Base-by-base conservation (phyloP, 768 basidiomycete species). In the Amanita muscaria region DNA sequence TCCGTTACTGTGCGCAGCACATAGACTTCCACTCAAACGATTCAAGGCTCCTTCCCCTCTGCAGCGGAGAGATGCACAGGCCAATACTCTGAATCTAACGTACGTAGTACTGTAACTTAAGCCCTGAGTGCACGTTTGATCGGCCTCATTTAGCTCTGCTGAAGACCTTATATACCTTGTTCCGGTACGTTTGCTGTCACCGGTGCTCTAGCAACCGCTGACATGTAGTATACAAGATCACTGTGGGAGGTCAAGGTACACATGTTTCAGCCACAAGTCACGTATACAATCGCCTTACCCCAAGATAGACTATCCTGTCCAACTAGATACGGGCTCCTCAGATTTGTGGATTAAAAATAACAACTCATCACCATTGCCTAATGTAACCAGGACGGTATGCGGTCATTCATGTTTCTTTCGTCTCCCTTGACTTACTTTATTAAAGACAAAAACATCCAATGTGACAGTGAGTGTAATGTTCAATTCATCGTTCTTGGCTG, bases 261-360 rank as follows among this genome's bases (percentile, higher is more conserved):
- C n/a, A n/a, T n/a, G 75, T 63, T 16, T n/a, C 32, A 18, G 27
- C 8, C 14, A 43, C 25, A 23, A 11, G 25, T 22, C 6, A n/a
- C 23, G 14, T 19, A n/a, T 27, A 14, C 37, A 16, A 21, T 14
- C 40, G 22, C 33, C 51, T 22, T 33, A 42, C 24, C 44, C 50
- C 49, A 12, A 21, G 36, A 1, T 50, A 89, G 87, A 69, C 12
- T 86, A 82, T 59, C 64, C 72, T 39, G 75, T 88, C 11, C 88
- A 91, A 59, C 65, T 91, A 38, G 88, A 91, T 62, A 88, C 87
- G 1, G 88, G 88, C 49, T 89, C 87, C 8, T 83, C 76, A 50
- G 88, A 91, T 62, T 70, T 91, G 23, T 89, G 87, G 79, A 70
- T 86, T 41, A 64, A 74, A 49, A 72, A 73, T 16, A 49, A 64